Percentiles rank a stretch among this genome's conserved stretches.
Evolutionary conservation across 345 rosid species (phyloP).

Genomic region (Syzygium oleosum): DNA sequence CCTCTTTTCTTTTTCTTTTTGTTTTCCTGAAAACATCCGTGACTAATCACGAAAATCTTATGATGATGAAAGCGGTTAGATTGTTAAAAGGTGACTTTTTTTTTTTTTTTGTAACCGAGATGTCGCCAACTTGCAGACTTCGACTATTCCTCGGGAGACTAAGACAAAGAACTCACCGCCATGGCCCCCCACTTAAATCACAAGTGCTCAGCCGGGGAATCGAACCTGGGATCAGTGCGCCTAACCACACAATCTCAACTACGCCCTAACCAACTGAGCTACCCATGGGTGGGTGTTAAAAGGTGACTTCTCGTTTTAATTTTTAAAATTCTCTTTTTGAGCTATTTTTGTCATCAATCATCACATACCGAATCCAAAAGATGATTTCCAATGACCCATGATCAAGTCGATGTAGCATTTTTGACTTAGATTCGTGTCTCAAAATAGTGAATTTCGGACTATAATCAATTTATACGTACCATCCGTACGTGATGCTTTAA

Average conservation of each 20-base stretch:
- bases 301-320: not conserved
- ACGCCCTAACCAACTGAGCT: too few species aligned
- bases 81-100: not conserved
- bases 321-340: not conserved
- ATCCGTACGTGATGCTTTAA: not conserved
- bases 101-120: too few species aligned
- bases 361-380: not conserved
- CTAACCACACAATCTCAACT: too few species aligned
- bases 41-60: not conserved
- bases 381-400: not conserved
- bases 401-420: not conserved
- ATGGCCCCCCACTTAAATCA: too few species aligned
- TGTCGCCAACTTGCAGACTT: too few species aligned
- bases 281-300: too few species aligned
- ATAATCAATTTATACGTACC: not conserved
- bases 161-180: too few species aligned
- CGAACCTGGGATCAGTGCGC: too few species aligned
- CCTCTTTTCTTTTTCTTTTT: not conserved
- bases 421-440: not conserved
- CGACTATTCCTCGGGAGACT: too few species aligned
- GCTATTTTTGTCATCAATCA: not conserved
- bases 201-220: too few species aligned
- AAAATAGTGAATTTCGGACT: not conserved
- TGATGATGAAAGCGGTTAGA: not conserved
- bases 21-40: not conserved